These are phyloP conservation scores for Cladosporium sp. DNA, from an alignment of 2,329 filamentous ascomycete genomes.

Conservation along the genomic window DNA sequence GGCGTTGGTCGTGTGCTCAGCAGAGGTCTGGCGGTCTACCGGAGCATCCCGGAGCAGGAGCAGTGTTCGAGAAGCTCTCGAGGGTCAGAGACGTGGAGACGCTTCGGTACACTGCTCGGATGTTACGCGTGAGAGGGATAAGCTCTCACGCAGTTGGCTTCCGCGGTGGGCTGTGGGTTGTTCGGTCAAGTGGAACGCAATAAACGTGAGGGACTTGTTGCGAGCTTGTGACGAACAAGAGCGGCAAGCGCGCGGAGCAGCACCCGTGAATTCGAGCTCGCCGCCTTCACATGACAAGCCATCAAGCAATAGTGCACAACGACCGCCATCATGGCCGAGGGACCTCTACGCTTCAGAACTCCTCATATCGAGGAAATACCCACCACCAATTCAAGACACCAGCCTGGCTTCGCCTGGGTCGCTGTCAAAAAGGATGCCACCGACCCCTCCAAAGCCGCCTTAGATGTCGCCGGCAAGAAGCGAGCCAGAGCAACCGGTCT, in stretches of 20 bases:
- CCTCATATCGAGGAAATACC: conserved; percentile 80
- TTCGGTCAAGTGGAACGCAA: conserved; percentile 10
- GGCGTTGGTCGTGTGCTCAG: conserved; percentile 5
- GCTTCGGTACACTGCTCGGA: not conserved
- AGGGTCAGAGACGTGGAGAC: not conserved
- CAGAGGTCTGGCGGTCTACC: conserved; percentile 7
- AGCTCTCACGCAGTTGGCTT: conserved; percentile 1
- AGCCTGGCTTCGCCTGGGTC: conserved; percentile 90
- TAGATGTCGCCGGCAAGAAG: conserved; percentile 52
- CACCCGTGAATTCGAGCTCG: too few relatives aligned
- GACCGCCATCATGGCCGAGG: conserved; percentile 17
- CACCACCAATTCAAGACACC: conserved; percentile 57
- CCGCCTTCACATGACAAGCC: not conserved
- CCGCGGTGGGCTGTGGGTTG: not conserved
- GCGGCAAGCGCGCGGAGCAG: not conserved
- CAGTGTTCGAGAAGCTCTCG: not conserved
- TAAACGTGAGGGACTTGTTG: not conserved
- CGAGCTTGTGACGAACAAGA: not conserved
- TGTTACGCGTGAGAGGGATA: not conserved
- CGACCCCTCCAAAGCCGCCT: conserved; percentile 46
- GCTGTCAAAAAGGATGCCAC: conserved; percentile 50
- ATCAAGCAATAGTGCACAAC: not conserved
- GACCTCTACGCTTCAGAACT: conserved; percentile 42
- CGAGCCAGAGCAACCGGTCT: conserved; percentile 57
- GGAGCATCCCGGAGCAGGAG: conserved; percentile 7